A percentile compares a stretch with the other conserved stretches of the same genome.
phyloP scores from a whole-genome alignment of 2,329 filamentous ascomycete species.

The Ilyonectria destructans region DNA sequence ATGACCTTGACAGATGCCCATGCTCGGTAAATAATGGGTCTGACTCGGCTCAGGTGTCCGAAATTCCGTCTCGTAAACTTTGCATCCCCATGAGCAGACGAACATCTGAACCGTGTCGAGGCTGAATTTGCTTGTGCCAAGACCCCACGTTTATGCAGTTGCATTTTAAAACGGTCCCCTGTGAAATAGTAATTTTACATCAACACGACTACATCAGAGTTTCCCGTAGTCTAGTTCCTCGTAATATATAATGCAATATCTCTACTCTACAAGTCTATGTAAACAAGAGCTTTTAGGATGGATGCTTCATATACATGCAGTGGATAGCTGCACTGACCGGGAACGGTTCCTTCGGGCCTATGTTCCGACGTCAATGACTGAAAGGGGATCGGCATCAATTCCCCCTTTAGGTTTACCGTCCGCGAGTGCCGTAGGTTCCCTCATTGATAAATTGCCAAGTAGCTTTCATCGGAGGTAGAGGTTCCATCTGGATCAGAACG shows the following conservation, averaged over 20 bases:
- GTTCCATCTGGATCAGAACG: constrained; percentile 7
- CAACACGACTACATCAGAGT: background rate
- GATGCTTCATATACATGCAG: too few relatives aligned
- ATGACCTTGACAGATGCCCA: background rate
- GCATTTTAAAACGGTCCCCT: too few relatives aligned
- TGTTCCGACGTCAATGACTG: background rate
- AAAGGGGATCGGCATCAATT: background rate
- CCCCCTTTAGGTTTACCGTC: constrained; percentile 8
- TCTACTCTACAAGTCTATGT: background rate
- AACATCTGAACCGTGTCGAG: background rate
- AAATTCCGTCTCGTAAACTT: background rate
- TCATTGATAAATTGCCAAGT: background rate
- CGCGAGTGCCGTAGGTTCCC: background rate
- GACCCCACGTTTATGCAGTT: background rate
- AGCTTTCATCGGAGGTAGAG: background rate
- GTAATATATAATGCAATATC: too few relatives aligned
- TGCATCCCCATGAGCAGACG: background rate
- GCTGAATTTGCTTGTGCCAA: background rate
- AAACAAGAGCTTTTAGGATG: too few relatives aligned
- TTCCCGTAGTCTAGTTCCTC: too few relatives aligned
- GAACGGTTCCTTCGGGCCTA: background rate
- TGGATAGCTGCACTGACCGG: too few relatives aligned
- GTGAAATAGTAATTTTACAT: too few relatives aligned
- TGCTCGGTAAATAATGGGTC: background rate
- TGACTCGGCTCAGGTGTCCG: background rate